Base-by-base conservation (phyloP, 2,329 filamentous ascomycete species). In the Aspergillus sojae region DNA sequence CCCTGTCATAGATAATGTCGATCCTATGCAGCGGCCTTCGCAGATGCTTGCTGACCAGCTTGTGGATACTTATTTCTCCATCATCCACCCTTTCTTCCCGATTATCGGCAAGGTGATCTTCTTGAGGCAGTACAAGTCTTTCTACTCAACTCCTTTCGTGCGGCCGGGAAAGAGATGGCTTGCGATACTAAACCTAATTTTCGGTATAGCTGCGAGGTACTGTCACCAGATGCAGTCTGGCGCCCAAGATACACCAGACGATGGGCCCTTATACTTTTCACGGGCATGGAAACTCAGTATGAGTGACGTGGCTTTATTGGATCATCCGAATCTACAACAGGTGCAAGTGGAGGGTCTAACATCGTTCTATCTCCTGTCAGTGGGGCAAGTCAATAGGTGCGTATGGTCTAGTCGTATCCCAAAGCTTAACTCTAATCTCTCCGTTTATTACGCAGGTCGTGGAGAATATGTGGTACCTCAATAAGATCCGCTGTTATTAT, bases 301-400 rank as follows among this genome's bases (percentile, higher is more conserved):
- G 59, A 75, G 74, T 30, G 71, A 72, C 16, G 70, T 75, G 43
- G 71, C 74, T 1, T 61, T 81, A 32, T 67, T 80, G 50, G 74
- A 78, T 53, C 76, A 79, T 59, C 77, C 78, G 5, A 78, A 81
- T 63, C 68, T 81, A 41, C 78, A 81, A 64, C 78, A 81, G 62
- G 77, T 81, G 30, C 80, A 82, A 64, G 73, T 82, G 9, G 74
- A 80, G 57, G 77, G 77, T 1, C 65, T 82, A 45, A 74, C 74
- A 45, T 74, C 78, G 14, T 79, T 81, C 43, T 81, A 81, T 62
- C 71, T 82, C 6, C 55, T 80, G 54, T 72, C 75, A 23, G 72
- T 72, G 36, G 75, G 77, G 6, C 80, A 82, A 65, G 71, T 80
- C n/a, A 82, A 82, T 58, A 71, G 79, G 79, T 80, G 62, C 14